These are phyloP conservation scores for Turnera subulata DNA, from an alignment of 345 rosid genomes.

Conservation along the genomic window DNA sequence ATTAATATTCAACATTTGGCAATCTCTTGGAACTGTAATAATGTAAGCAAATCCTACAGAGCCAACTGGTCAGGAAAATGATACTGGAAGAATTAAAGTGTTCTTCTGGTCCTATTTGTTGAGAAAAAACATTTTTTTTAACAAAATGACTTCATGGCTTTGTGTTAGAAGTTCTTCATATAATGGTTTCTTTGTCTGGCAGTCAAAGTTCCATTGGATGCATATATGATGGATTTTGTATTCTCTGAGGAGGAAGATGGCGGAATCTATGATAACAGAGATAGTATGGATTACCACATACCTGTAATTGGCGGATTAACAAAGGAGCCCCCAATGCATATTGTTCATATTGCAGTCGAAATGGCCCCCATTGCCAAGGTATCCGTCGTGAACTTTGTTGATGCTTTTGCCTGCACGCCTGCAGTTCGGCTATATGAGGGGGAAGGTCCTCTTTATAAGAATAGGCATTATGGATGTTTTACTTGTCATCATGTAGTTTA, in stretches of 20 bases:
- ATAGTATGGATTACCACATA: constrained; percentile 78
- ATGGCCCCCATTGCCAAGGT: constrained; percentile 99
- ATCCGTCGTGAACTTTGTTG: neutral
- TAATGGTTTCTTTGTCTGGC: constrained; percentile 27
- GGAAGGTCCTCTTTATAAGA: too few species aligned
- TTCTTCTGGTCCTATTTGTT: too few species aligned
- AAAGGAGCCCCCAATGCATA: constrained; percentile 83
- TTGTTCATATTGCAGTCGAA: constrained; percentile 92
- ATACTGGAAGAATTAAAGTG: too few species aligned
- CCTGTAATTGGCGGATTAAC: constrained; percentile 70
- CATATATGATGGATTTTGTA: constrained; percentile 93
- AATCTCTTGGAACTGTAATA: neutral
- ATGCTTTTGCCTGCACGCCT: too few species aligned
- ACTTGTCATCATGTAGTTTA: too few species aligned
- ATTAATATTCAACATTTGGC: neutral
- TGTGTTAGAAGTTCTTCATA: constrained; percentile 1
- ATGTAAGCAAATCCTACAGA: too few species aligned
- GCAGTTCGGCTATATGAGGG: too few species aligned
- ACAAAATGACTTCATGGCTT: too few species aligned
- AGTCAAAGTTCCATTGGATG: constrained; percentile 92
- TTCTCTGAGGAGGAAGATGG: constrained; percentile 91
- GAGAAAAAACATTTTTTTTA: too few species aligned
- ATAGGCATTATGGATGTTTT: too few species aligned
- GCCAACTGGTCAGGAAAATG: too few species aligned
- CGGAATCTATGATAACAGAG: constrained; percentile 70